These are phyloP conservation scores for Geranium incanum DNA, from an alignment of 441 rosid genomes.

Conservation along the genomic window DNA sequence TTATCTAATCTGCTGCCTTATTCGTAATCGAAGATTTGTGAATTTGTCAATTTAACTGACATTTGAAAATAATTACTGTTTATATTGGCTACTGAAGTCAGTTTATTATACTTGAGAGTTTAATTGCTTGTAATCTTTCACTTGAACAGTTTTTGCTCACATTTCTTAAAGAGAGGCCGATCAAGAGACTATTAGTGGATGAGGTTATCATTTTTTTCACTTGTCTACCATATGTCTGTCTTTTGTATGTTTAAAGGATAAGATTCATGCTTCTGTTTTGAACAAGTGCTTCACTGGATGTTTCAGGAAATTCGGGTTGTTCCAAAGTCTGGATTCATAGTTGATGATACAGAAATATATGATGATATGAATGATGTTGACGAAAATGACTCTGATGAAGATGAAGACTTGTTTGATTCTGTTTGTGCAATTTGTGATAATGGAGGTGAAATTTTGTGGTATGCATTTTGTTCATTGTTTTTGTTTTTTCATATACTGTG, in stretches of 20 bases:
- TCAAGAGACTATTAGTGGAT: slow-evolving; percentile 38
- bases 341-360: slow-evolving; percentile 35
- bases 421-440: slow-evolving; percentile 89
- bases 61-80: neutral
- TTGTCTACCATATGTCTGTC: slow-evolving; percentile 9
- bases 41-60: neutral
- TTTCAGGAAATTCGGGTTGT: slow-evolving; percentile 38
- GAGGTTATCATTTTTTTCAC: slow-evolving; percentile 39
- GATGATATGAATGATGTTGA: slow-evolving; percentile 35
- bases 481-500: neutral
- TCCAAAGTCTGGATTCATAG: slow-evolving; percentile 49
- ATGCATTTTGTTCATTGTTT: slow-evolving; percentile 21
- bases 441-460: slow-evolving; percentile 78
- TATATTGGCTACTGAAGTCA: slow-evolving; percentile 3
- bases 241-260: neutral
- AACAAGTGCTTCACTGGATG: slow-evolving; percentile 10
- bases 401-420: slow-evolving; percentile 51
- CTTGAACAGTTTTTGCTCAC: slow-evolving; percentile 52
- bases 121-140: slow-evolving; percentile 11
- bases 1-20: neutral
- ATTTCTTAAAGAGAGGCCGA: slow-evolving; percentile 57
- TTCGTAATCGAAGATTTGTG: neutral
- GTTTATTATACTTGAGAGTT: neutral
- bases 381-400: slow-evolving; percentile 41
- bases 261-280: slow-evolving; percentile 14